A percentile compares a stretch with the other conserved stretches of the same genome.
These are phyloP conservation scores for Crithidia fasciculata DNA, from an alignment of 208 protist species.

Conservation along the genomic window DNA sequence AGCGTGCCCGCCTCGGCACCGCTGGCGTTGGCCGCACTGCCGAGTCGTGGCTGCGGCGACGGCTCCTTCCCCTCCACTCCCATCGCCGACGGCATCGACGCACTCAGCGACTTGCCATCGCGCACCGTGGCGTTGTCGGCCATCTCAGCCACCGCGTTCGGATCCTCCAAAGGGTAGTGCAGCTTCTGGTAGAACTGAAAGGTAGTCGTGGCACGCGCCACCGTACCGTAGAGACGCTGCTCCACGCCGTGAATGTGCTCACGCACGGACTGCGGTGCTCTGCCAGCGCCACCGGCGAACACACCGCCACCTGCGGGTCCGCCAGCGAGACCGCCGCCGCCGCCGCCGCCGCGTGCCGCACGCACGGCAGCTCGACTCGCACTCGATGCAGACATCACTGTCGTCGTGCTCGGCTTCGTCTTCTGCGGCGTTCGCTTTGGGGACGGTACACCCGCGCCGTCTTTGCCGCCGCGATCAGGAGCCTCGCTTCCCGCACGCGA, in stretches of 20 bases:
- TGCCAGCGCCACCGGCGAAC: background rate
- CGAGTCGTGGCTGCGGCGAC: constrained; percentile 45
- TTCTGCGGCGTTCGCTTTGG: constrained; percentile 31
- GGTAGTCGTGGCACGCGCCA: constrained; percentile 37
- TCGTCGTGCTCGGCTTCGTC: constrained; percentile 17
- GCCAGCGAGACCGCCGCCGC: background rate
- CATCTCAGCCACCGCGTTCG: constrained; percentile 15
- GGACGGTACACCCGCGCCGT: constrained; percentile 19
- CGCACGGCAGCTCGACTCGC: constrained; percentile 12
- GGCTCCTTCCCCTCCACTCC: constrained; percentile 36
- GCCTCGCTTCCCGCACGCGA: constrained; percentile 55
- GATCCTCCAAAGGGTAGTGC: constrained; percentile 67
- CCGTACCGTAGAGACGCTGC: constrained; percentile 57
- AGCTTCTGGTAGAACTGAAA: constrained; percentile 76
- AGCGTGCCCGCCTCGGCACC: background rate
- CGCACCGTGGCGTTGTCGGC: constrained; percentile 12
- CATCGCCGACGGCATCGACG: constrained; percentile 6
- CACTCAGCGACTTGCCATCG: constrained; percentile 10
- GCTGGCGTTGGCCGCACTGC: constrained; percentile 12
- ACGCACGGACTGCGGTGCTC: constrained; percentile 17
- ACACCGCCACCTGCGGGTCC: background rate
- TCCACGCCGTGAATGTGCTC: constrained; percentile 44
- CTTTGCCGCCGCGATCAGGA: constrained; percentile 29
- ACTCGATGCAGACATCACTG: constrained; percentile 10
- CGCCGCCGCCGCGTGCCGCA: constrained; percentile 1